phyloP scores from a whole-genome alignment of 2,329 filamentous ascomycete species.

The Apiospora hydei region DNA sequence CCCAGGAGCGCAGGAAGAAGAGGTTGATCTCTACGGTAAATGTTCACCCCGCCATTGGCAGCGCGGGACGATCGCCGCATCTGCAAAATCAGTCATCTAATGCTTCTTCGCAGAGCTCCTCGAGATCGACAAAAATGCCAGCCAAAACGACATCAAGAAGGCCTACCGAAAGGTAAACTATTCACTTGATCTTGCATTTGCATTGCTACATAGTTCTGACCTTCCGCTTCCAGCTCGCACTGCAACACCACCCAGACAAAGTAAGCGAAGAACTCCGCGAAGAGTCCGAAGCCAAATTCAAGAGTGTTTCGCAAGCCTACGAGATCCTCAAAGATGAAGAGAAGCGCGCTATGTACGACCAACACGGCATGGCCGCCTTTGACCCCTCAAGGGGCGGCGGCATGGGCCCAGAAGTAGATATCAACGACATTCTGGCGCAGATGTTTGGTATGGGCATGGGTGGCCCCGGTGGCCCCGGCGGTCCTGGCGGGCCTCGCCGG shows the following conservation, averaged over 20 bases:
- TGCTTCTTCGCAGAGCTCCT: slow-evolving; percentile 72
- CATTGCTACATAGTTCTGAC: slow-evolving; percentile 25
- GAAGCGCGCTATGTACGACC: slow-evolving; percentile 90
- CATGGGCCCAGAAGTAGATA: slow-evolving; percentile 74
- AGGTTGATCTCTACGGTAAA: slow-evolving; percentile 65
- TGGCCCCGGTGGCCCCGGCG: slow-evolving; percentile 45
- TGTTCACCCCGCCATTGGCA: slow-evolving; percentile 23
- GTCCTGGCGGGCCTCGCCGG: slow-evolving; percentile 56
- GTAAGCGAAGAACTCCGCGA: slow-evolving; percentile 85
- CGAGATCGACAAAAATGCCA: slow-evolving; percentile 74
- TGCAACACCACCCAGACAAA: slow-evolving; percentile 94
- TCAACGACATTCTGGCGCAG: slow-evolving; percentile 91
- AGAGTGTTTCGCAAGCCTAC: slow-evolving; percentile 91
- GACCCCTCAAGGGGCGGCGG: slow-evolving; percentile 75
- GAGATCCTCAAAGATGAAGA: slow-evolving; percentile 97
- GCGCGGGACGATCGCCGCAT: not conserved
- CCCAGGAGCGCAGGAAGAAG: slow-evolving; percentile 46
- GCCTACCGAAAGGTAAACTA: slow-evolving; percentile 86
- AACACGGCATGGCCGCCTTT: slow-evolving; percentile 95
- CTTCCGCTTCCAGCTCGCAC: slow-evolving; percentile 68
- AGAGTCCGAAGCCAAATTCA: slow-evolving; percentile 91
- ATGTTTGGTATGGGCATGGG: slow-evolving; percentile 83
- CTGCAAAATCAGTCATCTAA: slow-evolving; percentile 20
- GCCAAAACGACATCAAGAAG: slow-evolving; percentile 87
- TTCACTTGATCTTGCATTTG: not conserved